Evolutionary conservation across 176 grass and related monocot species (phyloP).

Genomic region (sorghum (Sorghum bicolor)): Sorghum_bicolor_NCBIv3 NC_012878.2:54740501-54741000

Average conservation of each 20-base stretch:
- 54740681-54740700: constrained; percentile 52
- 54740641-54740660: constrained; percentile 43
- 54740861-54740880: constrained; percentile 51
- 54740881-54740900: constrained; percentile 37
- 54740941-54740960: background rate
- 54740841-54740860: constrained; percentile 28
- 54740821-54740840: background rate
- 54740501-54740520: background rate
- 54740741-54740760: background rate
- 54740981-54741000: constrained; percentile 7
- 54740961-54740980: constrained; percentile 13
- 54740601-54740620: constrained; percentile 14
- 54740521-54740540: constrained; percentile 15
- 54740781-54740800: constrained; percentile 42
- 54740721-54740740: constrained; percentile 38
- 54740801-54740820: constrained; percentile 36
- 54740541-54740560: constrained; percentile 7
- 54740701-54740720: constrained; percentile 32
- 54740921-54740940: constrained; percentile 37
- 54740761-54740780: constrained; percentile 16
- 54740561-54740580: constrained; percentile 52
- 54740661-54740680: constrained; percentile 47
- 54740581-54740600: constrained; percentile 35
- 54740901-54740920: constrained; percentile 23
- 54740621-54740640: constrained; percentile 33